These are phyloP conservation scores for Penicillium sp. DNA, from an alignment of 2,329 filamentous ascomycete genomes.

Conservation along the genomic window DNA sequence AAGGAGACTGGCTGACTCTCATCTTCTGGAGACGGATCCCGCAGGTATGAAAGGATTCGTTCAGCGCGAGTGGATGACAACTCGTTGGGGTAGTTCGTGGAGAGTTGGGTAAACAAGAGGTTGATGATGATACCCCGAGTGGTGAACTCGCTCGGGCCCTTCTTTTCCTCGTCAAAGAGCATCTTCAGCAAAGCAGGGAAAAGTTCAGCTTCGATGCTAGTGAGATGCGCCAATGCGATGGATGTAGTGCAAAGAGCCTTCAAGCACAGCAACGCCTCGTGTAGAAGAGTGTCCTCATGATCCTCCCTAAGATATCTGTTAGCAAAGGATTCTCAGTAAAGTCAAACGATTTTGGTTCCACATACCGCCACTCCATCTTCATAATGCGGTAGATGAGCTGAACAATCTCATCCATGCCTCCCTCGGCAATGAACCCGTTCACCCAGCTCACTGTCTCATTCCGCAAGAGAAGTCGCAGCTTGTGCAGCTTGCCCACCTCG, in stretches of 20 bases:
- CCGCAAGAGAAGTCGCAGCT: conserved; percentile 82
- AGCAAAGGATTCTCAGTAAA: conserved; percentile 23
- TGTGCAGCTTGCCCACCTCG: conserved; percentile 94
- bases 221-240: conserved; percentile 79
- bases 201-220: conserved; percentile 76
- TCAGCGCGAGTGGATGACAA: conserved; percentile 68
- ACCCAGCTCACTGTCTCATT: conserved; percentile 98
- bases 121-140: conserved; percentile 90
- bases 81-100: conserved; percentile 66
- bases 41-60: conserved; percentile 78
- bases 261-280: conserved; percentile 89
- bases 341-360: neutral
- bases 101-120: conserved; percentile 85
- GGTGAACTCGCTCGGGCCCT: conserved; percentile 94
- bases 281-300: conserved; percentile 89
- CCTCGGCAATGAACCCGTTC: conserved; percentile 84
- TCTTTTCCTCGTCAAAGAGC: conserved; percentile 97
- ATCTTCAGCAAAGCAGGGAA: conserved; percentile 87
- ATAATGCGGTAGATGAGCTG: conserved; percentile 87
- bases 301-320: conserved; percentile 70
- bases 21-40: conserved; percentile 77
- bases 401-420: conserved; percentile 92
- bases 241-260: conserved; percentile 95
- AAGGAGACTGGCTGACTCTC: conserved; percentile 80
- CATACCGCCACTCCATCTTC: conserved; percentile 92